A percentile compares a stretch with the other conserved stretches of the same genome.
Evolutionary conservation across 2,329 filamentous ascomycete species (phyloP).

Genomic region (Lachnellula suecica): DNA sequence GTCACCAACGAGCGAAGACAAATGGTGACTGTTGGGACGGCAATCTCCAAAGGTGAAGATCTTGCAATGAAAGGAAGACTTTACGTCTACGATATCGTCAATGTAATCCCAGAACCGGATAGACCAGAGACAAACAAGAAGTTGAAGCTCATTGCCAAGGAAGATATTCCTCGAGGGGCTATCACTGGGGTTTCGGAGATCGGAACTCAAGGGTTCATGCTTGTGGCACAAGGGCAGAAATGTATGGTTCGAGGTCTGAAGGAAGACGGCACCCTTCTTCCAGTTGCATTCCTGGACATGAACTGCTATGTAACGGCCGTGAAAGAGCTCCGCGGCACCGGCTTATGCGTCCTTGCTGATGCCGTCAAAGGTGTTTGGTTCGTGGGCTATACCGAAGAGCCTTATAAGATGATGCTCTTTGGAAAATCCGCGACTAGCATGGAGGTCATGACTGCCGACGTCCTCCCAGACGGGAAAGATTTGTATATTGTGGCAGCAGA

Average conservation of each 20-base stretch:
- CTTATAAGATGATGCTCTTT: slow-evolving; percentile 91
- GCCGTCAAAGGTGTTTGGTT: slow-evolving; percentile 95
- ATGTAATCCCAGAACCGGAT: slow-evolving; percentile 86
- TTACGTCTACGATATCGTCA: slow-evolving; percentile 88
- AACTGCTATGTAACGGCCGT: slow-evolving; percentile 88
- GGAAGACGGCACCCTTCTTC: slow-evolving; percentile 88
- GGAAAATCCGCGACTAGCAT: slow-evolving; percentile 80
- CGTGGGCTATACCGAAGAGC: slow-evolving; percentile 92
- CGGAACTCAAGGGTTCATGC: slow-evolving; percentile 83
- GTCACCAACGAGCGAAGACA: slow-evolving; percentile 82
- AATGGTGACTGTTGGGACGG: slow-evolving; percentile 82
- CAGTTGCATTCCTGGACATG: slow-evolving; percentile 97
- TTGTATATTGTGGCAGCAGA: slow-evolving; percentile 83
- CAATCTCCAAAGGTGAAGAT: slow-evolving; percentile 86
- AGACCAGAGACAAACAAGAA: slow-evolving; percentile 82
- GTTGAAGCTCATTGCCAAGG: slow-evolving; percentile 82
- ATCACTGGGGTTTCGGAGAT: slow-evolving; percentile 85
- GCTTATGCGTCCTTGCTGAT: slow-evolving; percentile 85
- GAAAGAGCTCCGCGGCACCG: slow-evolving; percentile 79
- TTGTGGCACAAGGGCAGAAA: slow-evolving; percentile 92
- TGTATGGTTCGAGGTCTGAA: slow-evolving; percentile 95
- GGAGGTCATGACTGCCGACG: slow-evolving; percentile 79
- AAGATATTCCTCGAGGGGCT: slow-evolving; percentile 87
- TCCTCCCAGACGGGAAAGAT: slow-evolving; percentile 81
- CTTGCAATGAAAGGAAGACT: slow-evolving; percentile 81